Evolutionary conservation across 2,329 filamentous ascomycete genomes (phyloP).

Genomic region (Talaromyces piceae): DNA sequence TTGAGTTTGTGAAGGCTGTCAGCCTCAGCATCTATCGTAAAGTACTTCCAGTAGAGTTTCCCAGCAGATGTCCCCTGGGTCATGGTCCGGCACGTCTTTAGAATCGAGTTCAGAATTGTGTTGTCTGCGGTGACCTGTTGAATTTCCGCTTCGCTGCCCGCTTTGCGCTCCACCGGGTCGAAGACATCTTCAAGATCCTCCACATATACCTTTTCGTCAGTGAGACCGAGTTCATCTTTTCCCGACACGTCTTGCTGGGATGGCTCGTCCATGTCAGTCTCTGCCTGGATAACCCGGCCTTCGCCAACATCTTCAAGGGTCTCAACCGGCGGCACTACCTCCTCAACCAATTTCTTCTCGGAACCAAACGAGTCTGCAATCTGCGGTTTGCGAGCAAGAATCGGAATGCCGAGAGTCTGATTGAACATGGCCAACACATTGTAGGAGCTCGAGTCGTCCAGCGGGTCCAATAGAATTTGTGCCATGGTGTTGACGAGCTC

Average conservation of each 20-base stretch:
- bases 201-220: slow-evolving; percentile 17
- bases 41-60: slow-evolving; percentile 67
- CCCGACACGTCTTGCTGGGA: slow-evolving; percentile 10
- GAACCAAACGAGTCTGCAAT: slow-evolving; percentile 1
- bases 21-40: slow-evolving; percentile 46
- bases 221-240: slow-evolving; percentile 11
- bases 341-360: neutral
- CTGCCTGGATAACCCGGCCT: neutral
- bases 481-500: slow-evolving; percentile 75
- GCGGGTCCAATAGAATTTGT: slow-evolving; percentile 61
- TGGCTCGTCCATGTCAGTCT: slow-evolving; percentile 6
- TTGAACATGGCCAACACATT: slow-evolving; percentile 69
- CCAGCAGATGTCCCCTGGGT: slow-evolving; percentile 56
- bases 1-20: slow-evolving; percentile 45
- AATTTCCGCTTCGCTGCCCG: slow-evolving; percentile 9
- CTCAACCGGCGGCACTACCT: neutral
- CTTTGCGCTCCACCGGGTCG: slow-evolving; percentile 22
- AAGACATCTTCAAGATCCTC: slow-evolving; percentile 28
- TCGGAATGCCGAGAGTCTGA: slow-evolving; percentile 69
- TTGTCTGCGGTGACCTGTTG: slow-evolving; percentile 43
- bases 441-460: slow-evolving; percentile 54
- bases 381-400: slow-evolving; percentile 22
- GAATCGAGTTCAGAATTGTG: slow-evolving; percentile 58
- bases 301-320: neutral
- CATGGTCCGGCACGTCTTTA: slow-evolving; percentile 53